These are phyloP conservation scores for Rhodofomes roseus DNA, from an alignment of 1,284 basidiomycete species.

Conservation along the genomic window DNA sequence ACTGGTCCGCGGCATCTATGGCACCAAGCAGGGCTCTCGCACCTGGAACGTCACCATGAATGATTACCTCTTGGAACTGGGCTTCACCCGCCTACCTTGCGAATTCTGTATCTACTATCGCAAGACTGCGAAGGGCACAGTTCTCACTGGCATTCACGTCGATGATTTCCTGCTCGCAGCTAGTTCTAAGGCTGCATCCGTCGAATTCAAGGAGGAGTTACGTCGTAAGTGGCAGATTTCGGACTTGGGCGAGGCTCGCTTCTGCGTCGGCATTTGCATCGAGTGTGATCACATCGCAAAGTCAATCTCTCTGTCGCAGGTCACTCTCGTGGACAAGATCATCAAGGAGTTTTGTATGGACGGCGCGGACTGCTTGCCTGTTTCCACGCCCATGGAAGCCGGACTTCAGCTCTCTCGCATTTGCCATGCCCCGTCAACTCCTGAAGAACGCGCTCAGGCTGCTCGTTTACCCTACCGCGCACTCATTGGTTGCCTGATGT, in stretches of 20 bases:
- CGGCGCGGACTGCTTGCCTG: constrained; percentile 11
- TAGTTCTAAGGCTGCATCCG: too few relatives aligned
- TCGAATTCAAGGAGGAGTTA: constrained; percentile 31
- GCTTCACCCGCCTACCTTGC: too few relatives aligned
- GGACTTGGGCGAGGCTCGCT: constrained; percentile 15
- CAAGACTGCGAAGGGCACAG: too few relatives aligned
- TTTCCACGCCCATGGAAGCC: constrained; percentile 8
- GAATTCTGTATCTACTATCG: too few relatives aligned
- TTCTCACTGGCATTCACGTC: too few relatives aligned
- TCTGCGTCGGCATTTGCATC: constrained; percentile 21
- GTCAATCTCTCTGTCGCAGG: constrained; percentile 31
- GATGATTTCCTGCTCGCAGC: too few relatives aligned
- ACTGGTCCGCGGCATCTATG: too few relatives aligned
- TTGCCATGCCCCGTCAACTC: neutral
- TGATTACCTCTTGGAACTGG: too few relatives aligned
- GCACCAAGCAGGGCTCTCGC: too few relatives aligned
- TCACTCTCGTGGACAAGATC: constrained; percentile 32
- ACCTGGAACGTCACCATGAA: too few relatives aligned
- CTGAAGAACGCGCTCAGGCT: neutral
- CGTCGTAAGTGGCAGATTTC: constrained; percentile 6
- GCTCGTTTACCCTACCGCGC: constrained; percentile 9
- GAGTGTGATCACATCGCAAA: constrained; percentile 17
- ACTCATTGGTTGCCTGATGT: constrained; percentile 16
- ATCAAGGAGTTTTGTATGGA: constrained; percentile 28
- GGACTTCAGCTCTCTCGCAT: constrained; percentile 3